Conservation (phyloP, 2,329 filamentous ascomycete species). For the Rugonectria rugulosa region DNA sequence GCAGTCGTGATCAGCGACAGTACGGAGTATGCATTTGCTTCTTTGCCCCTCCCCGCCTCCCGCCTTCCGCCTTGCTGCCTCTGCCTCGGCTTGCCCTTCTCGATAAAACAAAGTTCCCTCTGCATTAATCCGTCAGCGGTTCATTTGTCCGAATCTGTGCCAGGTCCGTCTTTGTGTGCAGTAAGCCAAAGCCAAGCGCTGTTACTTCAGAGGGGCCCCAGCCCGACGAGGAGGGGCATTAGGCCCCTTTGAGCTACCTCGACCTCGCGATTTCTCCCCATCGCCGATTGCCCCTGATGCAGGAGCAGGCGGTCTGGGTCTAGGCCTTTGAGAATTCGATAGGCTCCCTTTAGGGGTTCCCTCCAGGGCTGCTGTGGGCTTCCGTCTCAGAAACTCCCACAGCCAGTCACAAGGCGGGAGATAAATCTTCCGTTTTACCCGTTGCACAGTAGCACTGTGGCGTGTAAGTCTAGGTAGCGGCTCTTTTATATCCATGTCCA, state of each 20-base stretch:
- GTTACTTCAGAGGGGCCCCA: too few relatives aligned
- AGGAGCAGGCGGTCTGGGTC: constrained; percentile 31
- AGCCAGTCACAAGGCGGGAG: too few relatives aligned
- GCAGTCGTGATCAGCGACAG: too few relatives aligned
- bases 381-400: background rate
- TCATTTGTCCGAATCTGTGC: background rate
- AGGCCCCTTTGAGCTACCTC: constrained; percentile 11
- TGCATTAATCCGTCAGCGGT: background rate
- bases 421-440: too few relatives aligned
- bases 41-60: too few relatives aligned
- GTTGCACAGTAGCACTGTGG: too few relatives aligned
- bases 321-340: background rate
- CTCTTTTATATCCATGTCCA: too few relatives aligned
- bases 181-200: background rate
- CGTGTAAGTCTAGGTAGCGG: too few relatives aligned
- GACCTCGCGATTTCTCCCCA: constrained; percentile 22
- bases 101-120: background rate
- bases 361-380: background rate
- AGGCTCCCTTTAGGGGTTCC: background rate
- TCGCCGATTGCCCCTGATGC: constrained; percentile 32
- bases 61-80: too few relatives aligned
- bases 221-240: constrained; percentile 5
- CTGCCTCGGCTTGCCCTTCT: background rate
- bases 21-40: too few relatives aligned
- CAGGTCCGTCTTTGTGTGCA: background rate